These are phyloP conservation scores for Tuber indicum DNA, from an alignment of 495 filamentous ascomycete species.

Conservation along the genomic window DNA sequence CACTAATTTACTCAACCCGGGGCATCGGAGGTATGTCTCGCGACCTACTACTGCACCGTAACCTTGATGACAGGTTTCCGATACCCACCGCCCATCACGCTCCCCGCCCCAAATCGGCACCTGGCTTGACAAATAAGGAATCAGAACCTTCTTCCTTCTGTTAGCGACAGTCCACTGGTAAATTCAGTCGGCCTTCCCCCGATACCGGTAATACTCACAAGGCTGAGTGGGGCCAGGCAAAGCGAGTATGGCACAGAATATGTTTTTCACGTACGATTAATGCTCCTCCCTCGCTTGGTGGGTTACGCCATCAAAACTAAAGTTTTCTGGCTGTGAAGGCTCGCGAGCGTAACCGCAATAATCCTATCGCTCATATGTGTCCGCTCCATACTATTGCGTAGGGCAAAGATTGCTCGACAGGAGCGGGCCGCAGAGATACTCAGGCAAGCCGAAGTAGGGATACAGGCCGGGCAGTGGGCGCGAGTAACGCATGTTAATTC, in stretches of 20 bases:
- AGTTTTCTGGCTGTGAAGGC: slow-evolving; percentile 5
- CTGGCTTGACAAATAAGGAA: background rate
- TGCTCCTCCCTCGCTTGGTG: background rate
- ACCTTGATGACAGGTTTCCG: background rate
- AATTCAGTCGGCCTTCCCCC: slow-evolving; percentile 1
- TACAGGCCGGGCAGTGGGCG: background rate
- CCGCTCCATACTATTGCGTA: slow-evolving; percentile 27
- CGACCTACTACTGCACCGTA: background rate
- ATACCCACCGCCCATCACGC: background rate
- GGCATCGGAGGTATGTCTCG: background rate
- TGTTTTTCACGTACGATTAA: slow-evolving; percentile 26
- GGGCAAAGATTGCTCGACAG: slow-evolving; percentile 10
- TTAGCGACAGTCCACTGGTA: slow-evolving; percentile 9
- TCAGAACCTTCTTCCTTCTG: background rate
- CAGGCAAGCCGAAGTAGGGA: background rate
- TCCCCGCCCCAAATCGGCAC: background rate
- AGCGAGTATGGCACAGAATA: slow-evolving; percentile 13
- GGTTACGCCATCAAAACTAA: background rate
- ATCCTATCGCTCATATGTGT: slow-evolving; percentile 27
- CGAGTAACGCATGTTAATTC: background rate
- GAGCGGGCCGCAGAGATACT: background rate
- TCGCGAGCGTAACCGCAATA: slow-evolving; percentile 27
- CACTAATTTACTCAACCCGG: background rate
- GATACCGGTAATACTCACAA: slow-evolving; percentile 7
- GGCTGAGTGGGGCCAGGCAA: background rate